These are phyloP conservation scores for Saccharomycopsis amapae DNA, from an alignment of 805 yeast species.

Conservation along the genomic window DNA sequence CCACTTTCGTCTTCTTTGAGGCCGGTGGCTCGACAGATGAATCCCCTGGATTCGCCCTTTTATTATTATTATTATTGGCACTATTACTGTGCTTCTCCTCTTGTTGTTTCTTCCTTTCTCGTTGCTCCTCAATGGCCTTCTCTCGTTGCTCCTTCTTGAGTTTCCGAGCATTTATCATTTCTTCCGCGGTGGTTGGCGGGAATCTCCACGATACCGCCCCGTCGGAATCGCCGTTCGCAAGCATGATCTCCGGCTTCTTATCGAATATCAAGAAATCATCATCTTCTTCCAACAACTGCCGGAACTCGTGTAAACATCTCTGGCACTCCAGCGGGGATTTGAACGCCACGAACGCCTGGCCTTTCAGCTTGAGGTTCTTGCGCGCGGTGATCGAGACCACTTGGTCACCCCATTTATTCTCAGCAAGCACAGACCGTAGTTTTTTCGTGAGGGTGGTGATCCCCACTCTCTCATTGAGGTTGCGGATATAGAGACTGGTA, in stretches of 20 bases:
- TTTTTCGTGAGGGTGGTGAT: conserved; percentile 40
- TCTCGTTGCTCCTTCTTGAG: conserved; percentile 8
- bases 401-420: conserved; percentile 33
- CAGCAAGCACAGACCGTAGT: conserved; percentile 35
- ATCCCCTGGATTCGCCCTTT: conserved; percentile 24
- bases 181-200: conserved; percentile 13
- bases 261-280: conserved; percentile 11
- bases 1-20: conserved; percentile 20
- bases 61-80: neutral
- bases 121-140: conserved; percentile 13
- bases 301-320: conserved; percentile 1
- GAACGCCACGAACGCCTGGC: conserved; percentile 76
- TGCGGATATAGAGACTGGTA: conserved; percentile 46
- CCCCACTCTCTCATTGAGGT: conserved; percentile 64
- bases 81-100: conserved; percentile 15
- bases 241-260: conserved; percentile 22
- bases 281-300: conserved; percentile 31
- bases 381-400: conserved; percentile 44
- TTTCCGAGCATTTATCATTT: conserved; percentile 23
- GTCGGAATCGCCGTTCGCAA: conserved; percentile 27
- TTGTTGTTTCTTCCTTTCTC: conserved; percentile 15
- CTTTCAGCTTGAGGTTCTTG: conserved; percentile 58
- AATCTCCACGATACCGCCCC: conserved; percentile 21
- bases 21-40: conserved; percentile 19
- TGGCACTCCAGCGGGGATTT: conserved; percentile 27